Conservation (phyloP, 352 stramenopile genomes). For the Phytophthora foliorum region DNA sequence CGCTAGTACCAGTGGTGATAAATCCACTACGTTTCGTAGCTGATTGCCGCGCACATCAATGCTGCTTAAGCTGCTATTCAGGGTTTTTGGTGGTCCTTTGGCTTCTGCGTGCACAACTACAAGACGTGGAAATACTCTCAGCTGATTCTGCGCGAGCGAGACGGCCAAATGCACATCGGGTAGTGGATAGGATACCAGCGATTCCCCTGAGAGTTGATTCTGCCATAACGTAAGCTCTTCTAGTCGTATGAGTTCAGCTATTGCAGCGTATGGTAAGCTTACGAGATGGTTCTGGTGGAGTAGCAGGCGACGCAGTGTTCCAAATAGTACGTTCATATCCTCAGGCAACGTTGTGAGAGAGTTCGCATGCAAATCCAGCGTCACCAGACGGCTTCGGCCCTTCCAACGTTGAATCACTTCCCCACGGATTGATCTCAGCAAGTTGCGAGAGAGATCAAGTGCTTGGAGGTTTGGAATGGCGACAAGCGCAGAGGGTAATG, state of each 20-base stretch:
- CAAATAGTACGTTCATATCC: slow-evolving; percentile 39
- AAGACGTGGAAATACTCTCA: slow-evolving; percentile 38
- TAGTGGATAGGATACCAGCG: slow-evolving; percentile 29
- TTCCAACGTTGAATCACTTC: slow-evolving; percentile 41
- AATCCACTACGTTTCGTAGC: slow-evolving; percentile 32
- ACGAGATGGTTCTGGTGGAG: slow-evolving; percentile 60
- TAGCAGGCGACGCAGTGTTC: slow-evolving; percentile 40
- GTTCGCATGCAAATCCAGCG: slow-evolving; percentile 56
- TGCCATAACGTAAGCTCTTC: slow-evolving; percentile 37
- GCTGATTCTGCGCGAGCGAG: slow-evolving; percentile 51
- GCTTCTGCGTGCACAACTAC: slow-evolving; percentile 26
- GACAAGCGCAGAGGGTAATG: slow-evolving; percentile 21
- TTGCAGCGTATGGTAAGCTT: slow-evolving; percentile 39
- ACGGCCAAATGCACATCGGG: slow-evolving; percentile 29
- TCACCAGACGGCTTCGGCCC: slow-evolving; percentile 23
- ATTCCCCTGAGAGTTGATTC: slow-evolving; percentile 32
- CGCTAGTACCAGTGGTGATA: slow-evolving; percentile 31
- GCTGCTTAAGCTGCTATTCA: slow-evolving; percentile 32
- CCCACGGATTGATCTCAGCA: slow-evolving; percentile 25
- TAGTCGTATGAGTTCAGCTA: slow-evolving; percentile 43
- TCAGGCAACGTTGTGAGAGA: slow-evolving; percentile 48
- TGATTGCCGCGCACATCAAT: slow-evolving; percentile 45
- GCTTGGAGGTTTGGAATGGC: slow-evolving; percentile 27
- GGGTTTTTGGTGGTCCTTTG: slow-evolving; percentile 12
- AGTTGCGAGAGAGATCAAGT: slow-evolving; percentile 36